Evolutionary conservation across 805 yeast genomes (phyloP).

Genomic region (Torulaspora gathmanii): DNA sequence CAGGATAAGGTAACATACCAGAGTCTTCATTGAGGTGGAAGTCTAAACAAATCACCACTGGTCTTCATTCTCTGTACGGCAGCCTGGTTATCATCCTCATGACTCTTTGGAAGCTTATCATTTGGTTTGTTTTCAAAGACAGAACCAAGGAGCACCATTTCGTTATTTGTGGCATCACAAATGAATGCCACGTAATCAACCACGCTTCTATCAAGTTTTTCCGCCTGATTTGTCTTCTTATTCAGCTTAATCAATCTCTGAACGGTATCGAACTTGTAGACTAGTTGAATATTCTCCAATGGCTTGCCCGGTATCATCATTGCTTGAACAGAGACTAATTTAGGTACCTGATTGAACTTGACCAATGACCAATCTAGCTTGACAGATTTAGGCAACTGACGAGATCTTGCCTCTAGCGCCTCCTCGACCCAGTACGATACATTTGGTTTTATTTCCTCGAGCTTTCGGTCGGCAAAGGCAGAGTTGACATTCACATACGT

Average conservation of each 20-base stretch:
- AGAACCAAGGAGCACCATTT: constrained; percentile 58
- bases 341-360: constrained; percentile 66
- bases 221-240: constrained; percentile 42
- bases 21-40: constrained; percentile 13
- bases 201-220: constrained; percentile 48
- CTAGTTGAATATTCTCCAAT: constrained; percentile 52
- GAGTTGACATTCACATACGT: constrained; percentile 71
- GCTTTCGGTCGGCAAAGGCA: constrained; percentile 62
- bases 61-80: constrained; percentile 31
- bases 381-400: constrained; percentile 52
- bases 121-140: constrained; percentile 54
- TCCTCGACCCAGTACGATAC: constrained; percentile 62
- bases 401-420: constrained; percentile 49
- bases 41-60: constrained; percentile 33
- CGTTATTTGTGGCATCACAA: constrained; percentile 56
- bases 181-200: constrained; percentile 58
- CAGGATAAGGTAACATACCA: neutral
- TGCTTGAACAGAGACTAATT: constrained; percentile 64
- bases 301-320: constrained; percentile 56
- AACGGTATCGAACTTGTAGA: constrained; percentile 57
- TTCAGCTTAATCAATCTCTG: constrained; percentile 53
- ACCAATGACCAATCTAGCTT: constrained; percentile 72
- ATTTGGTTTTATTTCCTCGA: constrained; percentile 43
- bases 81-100: constrained; percentile 25
- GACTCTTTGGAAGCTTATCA: constrained; percentile 36